Evolutionary conservation across 768 basidiomycete species (phyloP).

Genomic region (Leccinellum albellum): DNA sequence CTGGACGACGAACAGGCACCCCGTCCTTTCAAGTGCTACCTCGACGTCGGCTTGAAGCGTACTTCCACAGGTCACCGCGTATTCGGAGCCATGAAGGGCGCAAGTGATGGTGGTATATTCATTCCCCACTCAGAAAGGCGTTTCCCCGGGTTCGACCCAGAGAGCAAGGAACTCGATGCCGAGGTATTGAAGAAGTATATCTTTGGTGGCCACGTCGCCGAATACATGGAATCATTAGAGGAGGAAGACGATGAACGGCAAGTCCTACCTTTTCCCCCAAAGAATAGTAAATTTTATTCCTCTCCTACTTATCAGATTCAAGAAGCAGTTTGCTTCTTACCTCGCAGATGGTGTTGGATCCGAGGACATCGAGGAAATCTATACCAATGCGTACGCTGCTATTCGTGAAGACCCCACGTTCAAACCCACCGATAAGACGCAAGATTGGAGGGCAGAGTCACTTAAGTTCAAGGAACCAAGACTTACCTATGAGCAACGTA

Average conservation of each 20-base stretch:
- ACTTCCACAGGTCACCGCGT: slow-evolving; percentile 97
- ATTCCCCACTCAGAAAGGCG: slow-evolving; percentile 97
- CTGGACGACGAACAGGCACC: slow-evolving; percentile 91
- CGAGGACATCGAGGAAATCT: slow-evolving; percentile 97
- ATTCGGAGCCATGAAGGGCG: slow-evolving; percentile 98
- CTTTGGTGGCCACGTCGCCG: slow-evolving; percentile 93
- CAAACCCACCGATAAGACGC: slow-evolving; percentile 83
- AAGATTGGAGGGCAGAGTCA: slow-evolving; percentile 88
- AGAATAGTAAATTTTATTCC: neutral
- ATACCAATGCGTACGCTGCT: slow-evolving; percentile 86
- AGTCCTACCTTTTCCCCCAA: slow-evolving; percentile 18
- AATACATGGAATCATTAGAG: slow-evolving; percentile 99
- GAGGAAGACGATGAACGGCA: slow-evolving; percentile 99
- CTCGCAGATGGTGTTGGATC: slow-evolving; percentile 94
- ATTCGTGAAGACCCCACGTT: slow-evolving; percentile 94
- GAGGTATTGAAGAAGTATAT: slow-evolving; percentile 98
- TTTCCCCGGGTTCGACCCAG: slow-evolving; percentile 96
- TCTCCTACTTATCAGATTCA: slow-evolving; percentile 57
- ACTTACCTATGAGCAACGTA: slow-evolving; percentile 75
- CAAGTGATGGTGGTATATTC: slow-evolving; percentile 94
- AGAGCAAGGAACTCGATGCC: slow-evolving; percentile 87
- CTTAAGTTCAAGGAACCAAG: slow-evolving; percentile 64
- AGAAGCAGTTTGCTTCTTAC: slow-evolving; percentile 95
- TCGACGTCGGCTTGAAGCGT: slow-evolving; percentile 96
- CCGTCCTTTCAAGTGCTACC: slow-evolving; percentile 98